A percentile compares a stretch with the other conserved stretches of the same genome.
phyloP scores from a whole-genome alignment of 2,329 filamentous ascomycete genomes.

The Ilyonectria sp. region DNA sequence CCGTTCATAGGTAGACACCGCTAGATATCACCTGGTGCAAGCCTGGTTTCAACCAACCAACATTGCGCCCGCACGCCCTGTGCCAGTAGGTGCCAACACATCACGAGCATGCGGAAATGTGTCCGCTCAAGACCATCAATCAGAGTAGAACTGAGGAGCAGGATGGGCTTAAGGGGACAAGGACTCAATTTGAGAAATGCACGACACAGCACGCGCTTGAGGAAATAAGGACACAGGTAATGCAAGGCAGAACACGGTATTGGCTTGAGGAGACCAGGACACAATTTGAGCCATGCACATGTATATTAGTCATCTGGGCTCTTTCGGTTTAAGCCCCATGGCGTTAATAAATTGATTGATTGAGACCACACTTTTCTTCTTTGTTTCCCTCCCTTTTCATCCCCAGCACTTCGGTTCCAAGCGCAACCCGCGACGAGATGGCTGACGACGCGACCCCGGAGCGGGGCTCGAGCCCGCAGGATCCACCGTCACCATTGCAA shows the following conservation, averaged over 20 bases:
- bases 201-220: no score
- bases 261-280: no score
- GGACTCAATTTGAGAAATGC: no score
- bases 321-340: no score
- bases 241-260: no score
- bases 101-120: background rate
- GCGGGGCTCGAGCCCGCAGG: background rate
- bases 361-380: background rate
- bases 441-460: background rate
- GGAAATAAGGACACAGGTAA: no score
- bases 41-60: conserved; percentile 4
- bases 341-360: no score
- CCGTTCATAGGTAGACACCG: background rate
- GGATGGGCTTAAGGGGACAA: no score
- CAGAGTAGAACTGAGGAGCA: background rate
- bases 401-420: conserved; percentile 3
- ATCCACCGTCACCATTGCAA: conserved; percentile 2
- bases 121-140: background rate
- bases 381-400: background rate
- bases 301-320: no score
- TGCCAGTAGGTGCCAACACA: background rate
- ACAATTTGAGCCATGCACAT: no score
- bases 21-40: background rate
- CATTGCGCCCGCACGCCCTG: background rate
- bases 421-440: conserved; percentile 2